Conservation (phyloP, 352 stramenopile species). For the Aphanomyces stellatus region DNA sequence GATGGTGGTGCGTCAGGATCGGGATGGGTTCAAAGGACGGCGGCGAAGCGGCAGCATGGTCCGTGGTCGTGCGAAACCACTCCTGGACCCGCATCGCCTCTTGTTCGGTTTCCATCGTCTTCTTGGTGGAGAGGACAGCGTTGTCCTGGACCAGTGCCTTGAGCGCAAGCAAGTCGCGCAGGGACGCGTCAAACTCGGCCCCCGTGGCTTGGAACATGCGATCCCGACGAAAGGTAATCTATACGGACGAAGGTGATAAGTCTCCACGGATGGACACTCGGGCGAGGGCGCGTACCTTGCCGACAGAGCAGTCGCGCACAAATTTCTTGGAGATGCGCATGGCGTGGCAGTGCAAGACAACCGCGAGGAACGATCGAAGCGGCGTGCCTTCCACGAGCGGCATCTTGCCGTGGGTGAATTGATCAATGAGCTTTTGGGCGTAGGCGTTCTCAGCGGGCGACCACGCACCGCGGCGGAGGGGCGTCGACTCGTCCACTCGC, state of each 20-base stretch:
- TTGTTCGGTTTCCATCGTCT: constrained; percentile 1
- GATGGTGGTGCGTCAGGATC: no score
- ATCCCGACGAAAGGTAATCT: constrained; percentile 17
- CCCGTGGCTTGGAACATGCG: constrained; percentile 7
- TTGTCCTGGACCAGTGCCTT: constrained; percentile 11
- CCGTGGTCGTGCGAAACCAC: constrained; percentile 1
- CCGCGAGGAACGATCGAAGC: constrained; percentile 15
- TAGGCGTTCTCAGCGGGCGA: constrained; percentile 13
- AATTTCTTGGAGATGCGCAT: constrained; percentile 22
- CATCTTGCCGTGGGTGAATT: constrained; percentile 13
- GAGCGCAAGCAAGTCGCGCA: neutral
- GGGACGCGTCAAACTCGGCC: neutral
- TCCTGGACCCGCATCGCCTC: constrained; percentile 6
- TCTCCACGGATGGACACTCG: no score
- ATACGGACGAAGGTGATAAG: no score
- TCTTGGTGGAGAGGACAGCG: neutral
- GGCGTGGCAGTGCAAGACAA: constrained; percentile 14
- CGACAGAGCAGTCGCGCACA: constrained; percentile 19
- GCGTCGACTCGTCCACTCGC: constrained; percentile 5
- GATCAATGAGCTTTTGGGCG: constrained; percentile 16
- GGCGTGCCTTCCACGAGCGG: constrained; percentile 19
- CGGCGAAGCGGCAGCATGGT: neutral
- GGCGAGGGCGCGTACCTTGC: no score
- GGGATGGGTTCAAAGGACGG: no score
- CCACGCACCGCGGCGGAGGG: constrained; percentile 13